Evolutionary conservation across 257 asterid genomes (phyloP).

Genomic region (Gentiana straminea): DNA sequence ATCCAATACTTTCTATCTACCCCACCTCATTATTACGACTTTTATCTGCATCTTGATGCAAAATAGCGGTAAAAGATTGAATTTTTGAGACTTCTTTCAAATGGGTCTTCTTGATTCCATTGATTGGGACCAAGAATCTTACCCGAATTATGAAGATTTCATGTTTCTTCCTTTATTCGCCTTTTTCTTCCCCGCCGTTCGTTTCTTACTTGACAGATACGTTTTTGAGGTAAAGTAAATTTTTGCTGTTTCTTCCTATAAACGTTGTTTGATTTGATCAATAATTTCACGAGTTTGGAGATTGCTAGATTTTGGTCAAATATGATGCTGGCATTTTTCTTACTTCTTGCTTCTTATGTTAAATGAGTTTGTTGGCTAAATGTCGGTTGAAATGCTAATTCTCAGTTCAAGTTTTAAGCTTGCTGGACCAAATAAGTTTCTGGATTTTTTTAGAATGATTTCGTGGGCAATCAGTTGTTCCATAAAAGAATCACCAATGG

Average conservation of each 20-base stretch:
- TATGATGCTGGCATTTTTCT: too few relatives aligned
- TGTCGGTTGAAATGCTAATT: too few relatives aligned
- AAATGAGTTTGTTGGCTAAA: too few relatives aligned
- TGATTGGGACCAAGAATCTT: slow-evolving; percentile 80
- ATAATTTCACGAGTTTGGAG: background rate
- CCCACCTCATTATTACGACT: too few relatives aligned
- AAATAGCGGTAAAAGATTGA: slow-evolving; percentile 8
- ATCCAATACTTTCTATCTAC: too few relatives aligned
- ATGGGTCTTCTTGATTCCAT: slow-evolving; percentile 46
- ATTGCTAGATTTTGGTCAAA: too few relatives aligned
- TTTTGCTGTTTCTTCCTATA: background rate
- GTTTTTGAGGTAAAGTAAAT: slow-evolving; percentile 55
- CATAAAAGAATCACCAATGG: too few relatives aligned
- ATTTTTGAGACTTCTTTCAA: slow-evolving; percentile 6
- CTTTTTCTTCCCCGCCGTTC: slow-evolving; percentile 56
- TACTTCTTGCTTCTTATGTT: too few relatives aligned
- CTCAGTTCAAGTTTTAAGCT: too few relatives aligned
- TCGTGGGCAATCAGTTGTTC: too few relatives aligned
- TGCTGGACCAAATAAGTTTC: too few relatives aligned
- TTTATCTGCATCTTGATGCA: background rate
- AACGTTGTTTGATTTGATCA: background rate
- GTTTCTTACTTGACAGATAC: slow-evolving; percentile 85
- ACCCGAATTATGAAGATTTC: slow-evolving; percentile 66
- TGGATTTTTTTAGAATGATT: too few relatives aligned
- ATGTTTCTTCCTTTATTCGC: slow-evolving; percentile 60